Evolutionary conservation across 225 moss, liverwort and hornwort species (phyloP).

Genomic region (Physcomitrium patens): DNA sequence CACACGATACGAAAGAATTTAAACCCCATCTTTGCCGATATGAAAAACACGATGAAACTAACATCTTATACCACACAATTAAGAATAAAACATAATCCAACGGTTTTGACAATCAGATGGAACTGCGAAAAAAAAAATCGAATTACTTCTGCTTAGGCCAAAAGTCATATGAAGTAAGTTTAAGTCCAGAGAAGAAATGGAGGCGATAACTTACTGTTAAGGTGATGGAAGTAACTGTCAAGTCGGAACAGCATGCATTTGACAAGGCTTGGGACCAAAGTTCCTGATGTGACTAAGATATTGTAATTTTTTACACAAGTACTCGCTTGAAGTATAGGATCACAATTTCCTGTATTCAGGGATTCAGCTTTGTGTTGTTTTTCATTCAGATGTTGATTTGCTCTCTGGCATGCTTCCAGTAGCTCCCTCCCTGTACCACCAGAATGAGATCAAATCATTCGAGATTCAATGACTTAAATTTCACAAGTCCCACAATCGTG

Average conservation of each 20-base stretch:
- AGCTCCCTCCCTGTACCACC: constrained; percentile 39
- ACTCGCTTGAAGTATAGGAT: constrained; percentile 29
- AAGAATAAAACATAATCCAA: neutral
- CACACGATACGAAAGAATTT: constrained; percentile 3
- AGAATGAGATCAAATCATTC: constrained; percentile 2
- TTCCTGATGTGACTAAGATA: constrained; percentile 56
- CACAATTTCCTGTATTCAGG: constrained; percentile 25
- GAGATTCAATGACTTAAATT: neutral
- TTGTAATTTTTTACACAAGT: constrained; percentile 41
- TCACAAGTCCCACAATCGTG: neutral
- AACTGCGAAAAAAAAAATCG: neutral
- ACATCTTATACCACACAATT: neutral
- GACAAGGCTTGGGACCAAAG: constrained; percentile 56
- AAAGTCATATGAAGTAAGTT: neutral
- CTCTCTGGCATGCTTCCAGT: constrained; percentile 33
- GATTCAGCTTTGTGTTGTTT: constrained; percentile 4
- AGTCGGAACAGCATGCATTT: constrained; percentile 58
- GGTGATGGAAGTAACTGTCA: constrained; percentile 45
- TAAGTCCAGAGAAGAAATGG: neutral
- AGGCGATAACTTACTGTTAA: constrained; percentile 44
- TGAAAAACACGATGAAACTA: neutral
- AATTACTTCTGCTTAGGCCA: neutral
- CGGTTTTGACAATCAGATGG: neutral
- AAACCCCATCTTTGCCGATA: neutral
- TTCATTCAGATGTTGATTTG: constrained; percentile 33